Evolutionary conservation across 768 basidiomycete species (phyloP), one percentile per base, ranked within the genome.

Genomic region (Rhodotorula taiwanensis): DNA sequence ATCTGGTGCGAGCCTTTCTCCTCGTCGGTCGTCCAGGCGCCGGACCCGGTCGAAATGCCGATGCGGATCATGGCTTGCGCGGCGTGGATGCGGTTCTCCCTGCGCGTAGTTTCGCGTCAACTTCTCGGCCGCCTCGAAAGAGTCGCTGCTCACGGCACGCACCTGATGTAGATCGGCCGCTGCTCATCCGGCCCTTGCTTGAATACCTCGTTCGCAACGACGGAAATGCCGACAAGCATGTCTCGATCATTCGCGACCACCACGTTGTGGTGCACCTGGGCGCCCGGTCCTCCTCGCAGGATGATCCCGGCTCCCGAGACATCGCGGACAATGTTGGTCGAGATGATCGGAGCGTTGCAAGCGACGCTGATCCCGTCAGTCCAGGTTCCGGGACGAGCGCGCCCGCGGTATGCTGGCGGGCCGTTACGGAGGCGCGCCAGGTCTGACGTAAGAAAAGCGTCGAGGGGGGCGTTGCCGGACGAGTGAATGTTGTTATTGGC

Each of bases 311-410:
- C 64, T 34, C 73, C 74, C 15, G 74, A 74, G n/a, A 73, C 67
- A 48, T 72, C 73, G 39, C 67, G 68, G 49, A 75, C 56, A 9
- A 62, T 67, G 61, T 75, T 75, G 56, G 73, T 70, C 51, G 74
- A 65, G 8, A 77, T 72, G 30, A 73, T 41, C 67, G 67, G 64
- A 47, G 42, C 47, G 4, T 51, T 58, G 54, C 76, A 77, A 8
- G 72, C 72, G 18, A 77, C 62, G 30, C 70, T 72, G 48, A 77
- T 73, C 3, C 75, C 76, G 57, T 77, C 76, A 0, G 75, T 71
- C 76, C 76, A 77, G 65, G 74, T 50, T 15, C 62, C 62, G 4
- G 66, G 64, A 23, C 67, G 55, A 31, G 61, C 67, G 16, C 43
- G 47, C 7, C 67, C 67, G 30, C 36, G 48, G 28, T 50, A 52